phyloP scores from a whole-genome alignment of 768 basidiomycete species.

The Coprinellus micaceus region DNA sequence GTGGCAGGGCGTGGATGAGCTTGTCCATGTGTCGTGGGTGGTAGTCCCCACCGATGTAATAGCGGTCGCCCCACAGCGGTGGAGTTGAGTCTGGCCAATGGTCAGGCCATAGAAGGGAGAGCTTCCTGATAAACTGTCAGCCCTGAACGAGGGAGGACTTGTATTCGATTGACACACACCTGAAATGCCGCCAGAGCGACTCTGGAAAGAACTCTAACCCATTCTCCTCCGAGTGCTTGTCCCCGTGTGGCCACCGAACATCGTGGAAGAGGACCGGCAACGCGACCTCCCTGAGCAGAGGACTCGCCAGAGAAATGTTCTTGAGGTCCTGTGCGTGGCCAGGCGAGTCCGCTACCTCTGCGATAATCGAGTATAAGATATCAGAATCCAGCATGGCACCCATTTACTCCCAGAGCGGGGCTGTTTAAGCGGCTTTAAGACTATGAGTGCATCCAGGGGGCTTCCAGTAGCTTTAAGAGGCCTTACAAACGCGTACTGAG shows the following conservation, averaged over 20 bases:
- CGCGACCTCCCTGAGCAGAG: not conserved
- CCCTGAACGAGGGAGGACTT: not conserved
- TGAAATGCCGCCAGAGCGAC: constrained; percentile 34
- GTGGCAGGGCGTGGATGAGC: constrained; percentile 34
- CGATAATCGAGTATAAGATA: constrained; percentile 8
- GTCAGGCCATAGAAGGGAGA: constrained; percentile 41
- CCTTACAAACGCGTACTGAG: not conserved
- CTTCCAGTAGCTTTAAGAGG: not conserved
- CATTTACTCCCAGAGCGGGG: not conserved
- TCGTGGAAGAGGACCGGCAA: constrained; percentile 31
- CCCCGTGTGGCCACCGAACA: constrained; percentile 39
- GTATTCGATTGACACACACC: constrained; percentile 21
- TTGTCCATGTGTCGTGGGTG: constrained; percentile 34
- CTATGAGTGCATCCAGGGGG: too few relatives aligned
- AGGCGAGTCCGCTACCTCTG: constrained; percentile 1
- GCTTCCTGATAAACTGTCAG: constrained; percentile 21
- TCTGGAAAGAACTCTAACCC: constrained; percentile 39
- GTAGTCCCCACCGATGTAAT: constrained; percentile 31
- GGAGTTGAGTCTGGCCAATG: constrained; percentile 40
- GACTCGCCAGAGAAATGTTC: constrained; percentile 7
- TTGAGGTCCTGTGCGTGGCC: not conserved
- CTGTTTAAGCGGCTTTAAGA: too few relatives aligned
- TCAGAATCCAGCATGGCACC: constrained; percentile 6
- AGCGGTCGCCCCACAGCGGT: constrained; percentile 37
- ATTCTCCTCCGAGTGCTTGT: constrained; percentile 31